Evolutionary conservation across 768 basidiomycete species (phyloP).

Genomic region (Lactarius psammicola): DNA sequence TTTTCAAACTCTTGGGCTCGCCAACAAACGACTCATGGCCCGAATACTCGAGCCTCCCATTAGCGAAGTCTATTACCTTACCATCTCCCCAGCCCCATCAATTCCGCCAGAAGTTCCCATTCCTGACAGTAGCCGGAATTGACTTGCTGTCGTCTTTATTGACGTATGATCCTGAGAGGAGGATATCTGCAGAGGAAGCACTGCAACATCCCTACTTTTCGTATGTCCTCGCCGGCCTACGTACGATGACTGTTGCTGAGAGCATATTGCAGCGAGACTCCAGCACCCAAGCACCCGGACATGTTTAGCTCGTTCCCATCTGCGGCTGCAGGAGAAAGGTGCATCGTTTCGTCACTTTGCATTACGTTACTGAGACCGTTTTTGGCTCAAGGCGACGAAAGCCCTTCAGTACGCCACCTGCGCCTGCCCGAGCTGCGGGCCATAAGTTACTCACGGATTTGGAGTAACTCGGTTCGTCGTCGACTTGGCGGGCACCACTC

Average conservation of each 20-base stretch:
- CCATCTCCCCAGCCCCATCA: slow-evolving; percentile 72
- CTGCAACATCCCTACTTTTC: slow-evolving; percentile 88
- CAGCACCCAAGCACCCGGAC: slow-evolving; percentile 93
- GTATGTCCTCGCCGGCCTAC: slow-evolving; percentile 44
- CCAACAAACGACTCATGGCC: slow-evolving; percentile 89
- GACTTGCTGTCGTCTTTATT: slow-evolving; percentile 80
- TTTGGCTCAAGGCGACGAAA: slow-evolving; percentile 59
- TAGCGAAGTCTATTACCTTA: slow-evolving; percentile 74
- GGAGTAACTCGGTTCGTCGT: slow-evolving; percentile 37
- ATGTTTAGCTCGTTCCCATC: slow-evolving; percentile 96
- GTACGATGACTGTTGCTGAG: slow-evolving; percentile 4
- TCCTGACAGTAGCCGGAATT: slow-evolving; percentile 79
- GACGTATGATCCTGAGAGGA: slow-evolving; percentile 82
- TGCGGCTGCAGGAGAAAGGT: slow-evolving; percentile 95
- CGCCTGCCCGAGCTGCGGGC: slow-evolving; percentile 69
- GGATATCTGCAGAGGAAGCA: slow-evolving; percentile 89
- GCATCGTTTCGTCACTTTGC: slow-evolving; percentile 32
- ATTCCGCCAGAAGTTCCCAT: slow-evolving; percentile 83
- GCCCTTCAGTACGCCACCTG: slow-evolving; percentile 76
- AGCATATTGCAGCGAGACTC: slow-evolving; percentile 67
- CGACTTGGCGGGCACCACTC: background rate
- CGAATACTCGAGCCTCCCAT: slow-evolving; percentile 72
- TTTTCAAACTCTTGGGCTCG: slow-evolving; percentile 93
- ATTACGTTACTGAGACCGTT: background rate
- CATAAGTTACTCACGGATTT: slow-evolving; percentile 66